A percentile compares a stretch with the other conserved stretches of the same genome.
These are phyloP conservation scores for Magnusiomyces suaveolens DNA, from an alignment of 1,139 yeast genomes.

Conservation along the genomic window DNA sequence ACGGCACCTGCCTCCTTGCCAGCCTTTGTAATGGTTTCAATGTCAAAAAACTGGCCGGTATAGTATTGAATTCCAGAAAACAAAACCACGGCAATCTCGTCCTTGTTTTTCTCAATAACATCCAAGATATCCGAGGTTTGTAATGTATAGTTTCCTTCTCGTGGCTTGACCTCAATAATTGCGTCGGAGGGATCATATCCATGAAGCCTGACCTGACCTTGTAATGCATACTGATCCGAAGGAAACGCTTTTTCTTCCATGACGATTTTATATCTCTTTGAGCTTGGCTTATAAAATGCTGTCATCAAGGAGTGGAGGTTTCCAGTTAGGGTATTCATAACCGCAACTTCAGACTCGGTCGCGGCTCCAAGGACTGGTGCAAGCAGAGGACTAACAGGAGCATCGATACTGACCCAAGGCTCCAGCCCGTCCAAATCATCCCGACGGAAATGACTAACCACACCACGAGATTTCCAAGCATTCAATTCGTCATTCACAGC, in stretches of 20 bases:
- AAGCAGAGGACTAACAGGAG: slow-evolving; percentile 58
- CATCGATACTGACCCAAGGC: slow-evolving; percentile 78
- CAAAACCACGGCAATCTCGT: slow-evolving; percentile 61
- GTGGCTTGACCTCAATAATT: slow-evolving; percentile 54
- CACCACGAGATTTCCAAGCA: slow-evolving; percentile 77
- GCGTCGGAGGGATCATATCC: slow-evolving; percentile 50
- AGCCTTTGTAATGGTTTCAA: slow-evolving; percentile 51
- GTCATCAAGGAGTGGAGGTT: slow-evolving; percentile 67
- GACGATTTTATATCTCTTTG: slow-evolving; percentile 52
- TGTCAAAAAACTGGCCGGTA: slow-evolving; percentile 80
- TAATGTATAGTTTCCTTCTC: slow-evolving; percentile 46
- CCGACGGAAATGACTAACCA: slow-evolving; percentile 74
- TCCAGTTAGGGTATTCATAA: slow-evolving; percentile 78
- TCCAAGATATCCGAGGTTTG: slow-evolving; percentile 54
- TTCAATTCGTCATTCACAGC: slow-evolving; percentile 59
- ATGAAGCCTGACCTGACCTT: slow-evolving; percentile 58
- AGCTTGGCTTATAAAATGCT: slow-evolving; percentile 61
- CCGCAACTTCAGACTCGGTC: slow-evolving; percentile 56
- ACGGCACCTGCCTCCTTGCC: slow-evolving; percentile 48
- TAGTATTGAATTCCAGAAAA: slow-evolving; percentile 88
- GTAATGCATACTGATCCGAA: slow-evolving; percentile 79
- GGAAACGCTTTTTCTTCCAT: slow-evolving; percentile 88
- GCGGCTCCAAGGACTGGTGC: slow-evolving; percentile 71
- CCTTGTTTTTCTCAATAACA: slow-evolving; percentile 48
- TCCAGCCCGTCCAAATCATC: slow-evolving; percentile 34